Base-by-base conservation (phyloP, 1,284 basidiomycete species). In the Moesziomyces antarcticus region DNA sequence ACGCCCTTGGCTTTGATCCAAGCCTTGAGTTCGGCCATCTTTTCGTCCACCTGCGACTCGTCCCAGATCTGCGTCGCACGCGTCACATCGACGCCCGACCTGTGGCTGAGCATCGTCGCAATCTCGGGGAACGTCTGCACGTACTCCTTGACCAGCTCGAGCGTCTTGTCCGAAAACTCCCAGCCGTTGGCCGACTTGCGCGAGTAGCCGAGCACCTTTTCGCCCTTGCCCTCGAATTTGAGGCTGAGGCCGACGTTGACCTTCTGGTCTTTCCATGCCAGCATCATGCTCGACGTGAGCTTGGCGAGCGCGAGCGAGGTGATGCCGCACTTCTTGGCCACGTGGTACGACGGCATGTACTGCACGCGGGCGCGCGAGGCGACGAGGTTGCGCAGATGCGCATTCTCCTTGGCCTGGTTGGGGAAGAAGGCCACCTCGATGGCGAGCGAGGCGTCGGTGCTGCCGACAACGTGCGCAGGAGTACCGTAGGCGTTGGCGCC, bases 191-290 rank as follows among this genome's bases (percentile, higher is more conserved):
- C 90, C 30, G 91, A 89, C 85, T 97, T 96, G 73, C 90, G 88
- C 25, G 94, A 92, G 85, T 97, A 98, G 64, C 93, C 93, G 40
- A 98, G 88, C 2, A 99, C 97, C 85, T 99, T 99, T 79, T 95
- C 85, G n/a, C 91, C 89, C 86, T 97, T 97, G 22, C 90, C 93
- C 83, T 99, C 97, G 70, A 98, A 99, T 85, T 99, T 99, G 78
- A 99, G 88, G 81, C 92, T 93, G 22, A 99, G 88, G 5, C 97
- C 97, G 33, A 99, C 87, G 83, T 99, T 98, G 62, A 88, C 88
- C 86, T 97, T 97, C 77, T 88, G 87, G 22, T 76, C 67, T n/a
- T 68, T 56, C n/a, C 89, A 89, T 75, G 92, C 91, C 47, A 97
- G 91, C 89, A 97, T 90, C 81, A 98, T 90, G 78, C 92, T 95